Conservation (phyloP, 2,329 filamentous ascomycete genomes). For the Pestalotiopsis sp. region DNA sequence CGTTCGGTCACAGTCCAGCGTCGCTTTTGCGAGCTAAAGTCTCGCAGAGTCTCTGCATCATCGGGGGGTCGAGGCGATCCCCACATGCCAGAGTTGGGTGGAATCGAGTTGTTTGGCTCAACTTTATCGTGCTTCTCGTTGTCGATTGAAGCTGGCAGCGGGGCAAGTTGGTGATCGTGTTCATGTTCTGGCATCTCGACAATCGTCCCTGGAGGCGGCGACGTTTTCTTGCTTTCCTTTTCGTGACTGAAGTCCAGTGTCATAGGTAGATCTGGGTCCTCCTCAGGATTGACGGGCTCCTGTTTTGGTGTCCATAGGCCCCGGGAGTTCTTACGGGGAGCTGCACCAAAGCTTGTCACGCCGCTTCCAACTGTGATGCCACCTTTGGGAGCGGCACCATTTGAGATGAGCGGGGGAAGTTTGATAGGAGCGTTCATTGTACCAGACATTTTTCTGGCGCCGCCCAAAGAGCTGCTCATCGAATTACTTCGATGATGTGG, state of each 20-base stretch:
- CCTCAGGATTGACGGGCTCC: slow-evolving; percentile 25
- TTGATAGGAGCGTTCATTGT: slow-evolving; percentile 19
- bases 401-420: slow-evolving; percentile 23
- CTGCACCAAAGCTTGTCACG: slow-evolving; percentile 23
- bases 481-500: slow-evolving; percentile 48
- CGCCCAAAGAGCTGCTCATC: slow-evolving; percentile 41
- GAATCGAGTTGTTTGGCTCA: slow-evolving; percentile 36
- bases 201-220: slow-evolving; percentile 13
- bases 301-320: slow-evolving; percentile 50
- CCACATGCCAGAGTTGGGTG: slow-evolving; percentile 46
- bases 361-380: slow-evolving; percentile 43
- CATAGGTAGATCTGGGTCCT: slow-evolving; percentile 35
- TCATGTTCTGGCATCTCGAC: neutral
- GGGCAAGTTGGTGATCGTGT: slow-evolving; percentile 15
- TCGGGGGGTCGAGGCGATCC: slow-evolving; percentile 44
- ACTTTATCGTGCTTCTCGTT: slow-evolving; percentile 29
- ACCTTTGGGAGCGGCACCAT: slow-evolving; percentile 28
- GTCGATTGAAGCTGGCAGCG: neutral
- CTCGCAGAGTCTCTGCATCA: slow-evolving; percentile 48
- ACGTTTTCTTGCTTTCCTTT: slow-evolving; percentile 23
- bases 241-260: slow-evolving; percentile 54
- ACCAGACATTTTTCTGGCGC: slow-evolving; percentile 34
- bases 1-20: slow-evolving; percentile 60
- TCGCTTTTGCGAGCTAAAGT: slow-evolving; percentile 50
- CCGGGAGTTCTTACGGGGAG: slow-evolving; percentile 43